These are phyloP conservation scores for Phaeosphaeria sp. DNA, from an alignment of 2,329 filamentous ascomycete species.

Conservation along the genomic window DNA sequence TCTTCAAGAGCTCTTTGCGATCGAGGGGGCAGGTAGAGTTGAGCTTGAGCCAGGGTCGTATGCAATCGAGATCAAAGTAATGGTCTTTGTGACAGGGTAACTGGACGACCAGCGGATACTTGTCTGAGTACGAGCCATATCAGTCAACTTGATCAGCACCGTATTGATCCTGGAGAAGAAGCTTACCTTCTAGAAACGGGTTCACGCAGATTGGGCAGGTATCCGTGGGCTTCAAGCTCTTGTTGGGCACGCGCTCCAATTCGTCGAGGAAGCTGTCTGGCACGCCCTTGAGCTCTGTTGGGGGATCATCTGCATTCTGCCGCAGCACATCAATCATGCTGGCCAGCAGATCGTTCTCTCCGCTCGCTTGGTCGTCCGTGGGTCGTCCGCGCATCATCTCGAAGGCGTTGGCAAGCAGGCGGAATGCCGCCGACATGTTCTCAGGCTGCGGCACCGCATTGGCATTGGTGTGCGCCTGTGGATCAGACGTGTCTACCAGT, in stretches of 20 bases:
- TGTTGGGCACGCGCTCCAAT: slow-evolving; percentile 65
- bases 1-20: slow-evolving; percentile 64
- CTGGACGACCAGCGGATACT: slow-evolving; percentile 68
- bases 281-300: slow-evolving; percentile 65
- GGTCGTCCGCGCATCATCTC: slow-evolving; percentile 60
- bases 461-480: slow-evolving; percentile 58
- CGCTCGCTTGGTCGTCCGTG: slow-evolving; percentile 34
- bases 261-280: slow-evolving; percentile 67
- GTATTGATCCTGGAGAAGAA: neutral
- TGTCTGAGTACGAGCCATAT: slow-evolving; percentile 45
- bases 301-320: slow-evolving; percentile 63
- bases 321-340: slow-evolving; percentile 64
- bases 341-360: slow-evolving; percentile 54
- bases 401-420: slow-evolving; percentile 66
- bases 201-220: slow-evolving; percentile 67
- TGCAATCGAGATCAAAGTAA: slow-evolving; percentile 70
- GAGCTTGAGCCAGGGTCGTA: slow-evolving; percentile 68
- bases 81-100: slow-evolving; percentile 68
- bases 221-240: slow-evolving; percentile 59
- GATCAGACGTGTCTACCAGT: slow-evolving; percentile 61
- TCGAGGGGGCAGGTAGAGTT: slow-evolving; percentile 70
- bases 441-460: slow-evolving; percentile 66
- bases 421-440: slow-evolving; percentile 66
- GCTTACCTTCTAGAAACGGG: slow-evolving; percentile 64
- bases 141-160: slow-evolving; percentile 16